Evolutionary conservation across 345 rosid genomes (phyloP), one percentile per base, ranked within the genome.

Genomic region (Bruguiera sexangula): DNA sequence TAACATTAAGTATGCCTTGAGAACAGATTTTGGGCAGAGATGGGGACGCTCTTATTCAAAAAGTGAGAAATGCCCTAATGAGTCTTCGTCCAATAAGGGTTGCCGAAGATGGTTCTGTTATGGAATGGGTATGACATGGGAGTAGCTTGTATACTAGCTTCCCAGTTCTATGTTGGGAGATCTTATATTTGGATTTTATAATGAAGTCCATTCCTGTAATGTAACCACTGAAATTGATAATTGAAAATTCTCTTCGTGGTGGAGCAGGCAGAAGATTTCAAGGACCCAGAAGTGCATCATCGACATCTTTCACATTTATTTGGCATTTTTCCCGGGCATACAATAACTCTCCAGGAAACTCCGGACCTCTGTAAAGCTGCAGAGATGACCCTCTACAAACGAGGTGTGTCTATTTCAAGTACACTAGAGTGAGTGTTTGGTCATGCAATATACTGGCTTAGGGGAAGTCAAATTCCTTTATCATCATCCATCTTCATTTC

Each of bases 261-360:
- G 6, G 46, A 8, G 57, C 81, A 90, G 96, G 88, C 83, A 62
- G 85, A 73, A 72, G 96, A 92, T 53, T 95, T 95, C 70, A 70
- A 84, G 82, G 99, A 95, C 70, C 88, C 95, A 43, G 96, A 86
- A 19, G 77, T 82, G 51, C 93, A 89, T 61, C 99, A 92, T 71
- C 90, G 96, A 65, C 99, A 92, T 71, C 80, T 95, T 63, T 92
- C 99, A n/a, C 96, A 85, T 71, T 85, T 95, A 76, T 95, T 88
- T 85, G 97, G 97, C 63, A 83, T 89, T 69, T 95, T 86, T 79
- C 97, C 97, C 0, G 99, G 97, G 65, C 92, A 92, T 76, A 79
- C 93, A 36, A 77, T 90, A 65, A 85, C 92, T 20, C 48, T 72
- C 7, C 88, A 92, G 52, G 78, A 73, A 75, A 82, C 79, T 75